Conservation (phyloP, 2,329 filamentous ascomycete species). For the Pyrenophora seminiperda region DNA sequence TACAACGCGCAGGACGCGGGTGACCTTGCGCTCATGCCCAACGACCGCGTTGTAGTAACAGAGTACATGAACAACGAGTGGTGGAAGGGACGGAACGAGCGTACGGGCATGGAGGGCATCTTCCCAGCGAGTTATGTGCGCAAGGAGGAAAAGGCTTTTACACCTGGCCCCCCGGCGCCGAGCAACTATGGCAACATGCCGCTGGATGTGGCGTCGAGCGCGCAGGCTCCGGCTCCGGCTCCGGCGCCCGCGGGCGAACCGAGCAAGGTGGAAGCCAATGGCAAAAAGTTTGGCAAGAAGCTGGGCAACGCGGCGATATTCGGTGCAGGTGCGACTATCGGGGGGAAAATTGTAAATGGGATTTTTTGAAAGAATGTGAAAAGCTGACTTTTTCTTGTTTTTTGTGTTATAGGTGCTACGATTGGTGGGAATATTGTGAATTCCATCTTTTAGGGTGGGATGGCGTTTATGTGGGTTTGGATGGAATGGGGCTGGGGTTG, state of each 20-base stretch:
- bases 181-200: constrained; percentile 75
- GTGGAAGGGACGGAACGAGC: constrained; percentile 89
- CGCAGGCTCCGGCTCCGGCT: constrained; percentile 38
- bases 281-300: constrained; percentile 98
- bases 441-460: constrained; percentile 26
- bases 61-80: constrained; percentile 98
- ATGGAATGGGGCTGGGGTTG: too few species aligned
- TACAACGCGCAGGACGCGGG: constrained; percentile 81
- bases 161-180: constrained; percentile 45
- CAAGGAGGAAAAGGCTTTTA: constrained; percentile 64
- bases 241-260: constrained; percentile 51
- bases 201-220: constrained; percentile 71
- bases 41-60: constrained; percentile 78
- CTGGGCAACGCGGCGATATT: constrained; percentile 85
- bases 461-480: too few species aligned
- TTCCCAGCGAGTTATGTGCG: constrained; percentile 91
- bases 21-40: constrained; percentile 78
- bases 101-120: constrained; percentile 85
- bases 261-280: constrained; percentile 72
- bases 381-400: too few species aligned
- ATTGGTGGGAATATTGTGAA: constrained; percentile 84
- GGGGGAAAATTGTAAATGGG: constrained; percentile 85
- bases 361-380: constrained; percentile 84
- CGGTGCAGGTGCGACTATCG: constrained; percentile 89
- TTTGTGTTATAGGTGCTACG: constrained; percentile 72